Evolutionary conservation across 306 rosid species (phyloP), one percentile per base, ranked within the genome.

Genomic region (Abrus pulchellus): DNA sequence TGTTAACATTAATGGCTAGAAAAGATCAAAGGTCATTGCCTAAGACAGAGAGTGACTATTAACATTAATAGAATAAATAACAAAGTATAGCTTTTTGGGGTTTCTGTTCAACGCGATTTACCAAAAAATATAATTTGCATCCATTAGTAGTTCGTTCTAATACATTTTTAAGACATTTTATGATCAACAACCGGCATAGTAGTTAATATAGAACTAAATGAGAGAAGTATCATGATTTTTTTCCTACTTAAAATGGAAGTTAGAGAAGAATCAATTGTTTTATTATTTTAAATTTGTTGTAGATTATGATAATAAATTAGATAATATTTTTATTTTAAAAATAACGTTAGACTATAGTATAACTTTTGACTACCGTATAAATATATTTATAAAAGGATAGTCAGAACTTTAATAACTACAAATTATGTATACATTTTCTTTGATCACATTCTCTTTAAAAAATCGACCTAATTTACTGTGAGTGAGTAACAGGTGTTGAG

Each of bases 151-250:
- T 62, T 5, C 59, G 52, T 5, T 14, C 32, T 13, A 7, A 14
- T 29, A 61, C 2, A 55, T 33, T 69, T 36, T 45, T 40, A 40
- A 59, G 48, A 74, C 33, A 76, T 2, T 49, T 45, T 66, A 67
- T 52, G 54, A 68, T 73, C 52, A 79, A 29, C 29, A 41, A 74
- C 27, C 28, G 1, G 47, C 9, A 49, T 14, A 47, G 59, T 41
- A 20, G 10, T 54, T 36, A 72, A 62, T 74, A 72, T 55, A 74
- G 34, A 73, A 82, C 5, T 54, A 43, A 45, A 64, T 20, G 61
- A 67, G 54, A 81, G 56, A 67, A 65, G 72, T 92, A 94, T 97
- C 98, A 1, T 94, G 97, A 81, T 94, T 83, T 92, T 94, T 77
- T 94, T 94, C 80, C 97, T 87, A 84, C 59, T 85, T 68, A 94